Conservation (phyloP, 768 basidiomycete genomes). For the Tricholoma matsutake region DNA sequence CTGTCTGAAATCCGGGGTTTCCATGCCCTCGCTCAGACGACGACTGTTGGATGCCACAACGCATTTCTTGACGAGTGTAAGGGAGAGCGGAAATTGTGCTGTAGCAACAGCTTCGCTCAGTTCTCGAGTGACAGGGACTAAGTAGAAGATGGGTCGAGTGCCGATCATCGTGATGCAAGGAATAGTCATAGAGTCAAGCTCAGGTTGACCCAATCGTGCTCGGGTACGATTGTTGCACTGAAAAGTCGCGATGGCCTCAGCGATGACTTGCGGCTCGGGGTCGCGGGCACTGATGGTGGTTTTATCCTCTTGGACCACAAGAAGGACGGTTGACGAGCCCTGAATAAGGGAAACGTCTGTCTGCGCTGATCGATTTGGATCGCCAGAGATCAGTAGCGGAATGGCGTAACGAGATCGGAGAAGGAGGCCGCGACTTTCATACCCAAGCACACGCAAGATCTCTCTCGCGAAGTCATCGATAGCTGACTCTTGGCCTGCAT, state of each 20-base stretch:
- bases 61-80: slow-evolving; percentile 26
- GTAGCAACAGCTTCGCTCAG: slow-evolving; percentile 25
- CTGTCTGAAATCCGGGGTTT: slow-evolving; percentile 22
- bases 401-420: slow-evolving; percentile 11
- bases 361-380: slow-evolving; percentile 6
- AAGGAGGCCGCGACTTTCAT: slow-evolving; percentile 5
- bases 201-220: slow-evolving; percentile 10
- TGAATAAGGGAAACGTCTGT: slow-evolving; percentile 11
- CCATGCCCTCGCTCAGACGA: slow-evolving; percentile 27
- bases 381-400: slow-evolving; percentile 16
- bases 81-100: slow-evolving; percentile 18
- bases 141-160: slow-evolving; percentile 32
- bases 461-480: slow-evolving; percentile 14
- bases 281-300: neutral
- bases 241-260: slow-evolving; percentile 30
- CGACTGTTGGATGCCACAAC: slow-evolving; percentile 8
- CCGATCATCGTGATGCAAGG: slow-evolving; percentile 34
- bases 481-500: slow-evolving; percentile 4
- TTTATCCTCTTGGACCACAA: slow-evolving; percentile 15
- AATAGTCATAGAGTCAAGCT: slow-evolving; percentile 27
- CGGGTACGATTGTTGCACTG: slow-evolving; percentile 28
- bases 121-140: slow-evolving; percentile 30
- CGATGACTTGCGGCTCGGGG: slow-evolving; percentile 24
- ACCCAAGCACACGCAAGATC: slow-evolving; percentile 10
- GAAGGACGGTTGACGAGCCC: slow-evolving; percentile 10